Base-by-base conservation (phyloP, 1,284 basidiomycete genomes). In the Cutaneotrichosporon cutaneum region DNA sequence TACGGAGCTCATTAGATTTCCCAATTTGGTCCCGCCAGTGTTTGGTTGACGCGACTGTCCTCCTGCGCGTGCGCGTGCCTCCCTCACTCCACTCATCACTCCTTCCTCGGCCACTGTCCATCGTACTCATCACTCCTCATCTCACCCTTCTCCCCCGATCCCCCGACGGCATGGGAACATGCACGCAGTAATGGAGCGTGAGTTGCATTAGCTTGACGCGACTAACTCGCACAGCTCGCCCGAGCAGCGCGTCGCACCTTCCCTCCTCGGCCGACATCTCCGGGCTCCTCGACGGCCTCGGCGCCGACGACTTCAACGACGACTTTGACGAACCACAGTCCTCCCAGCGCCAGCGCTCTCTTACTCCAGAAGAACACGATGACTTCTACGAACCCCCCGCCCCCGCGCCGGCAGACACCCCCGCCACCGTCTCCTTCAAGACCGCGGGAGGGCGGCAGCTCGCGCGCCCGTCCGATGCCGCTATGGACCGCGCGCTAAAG, bases 211-310 rank as follows among this genome's bases (percentile, higher is more conserved):
- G 35, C 6, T n/a, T 14, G 35, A 35, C 21, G 14, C 4, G 13
- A 4, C 52, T 54, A 18, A 54, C 52, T 22, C n/a, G 22, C 22
- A 16, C 52, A 54, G 52, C 52, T 27, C 33, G 22, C 30, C n/a
- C 16, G 5, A 51, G 30, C 27, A 51, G 13, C 8, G 24, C 27
- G 27, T 30, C 50, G 14, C 9, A 33, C 51, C 51, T 33, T 52
- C 30, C 51, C 32, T 35, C 51, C n/a, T 21, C 53, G 26, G 39
- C 48, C 27, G 70, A 73, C 39, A 65, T 72, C 22, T 67, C 64
- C 24, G 70, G 71, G 33, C 66, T 77, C 16, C 68, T 77, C 13
- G 53, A 56, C 21, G 73, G 73, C 18, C 66, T 77, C 5, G 70
- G 62, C 10, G 69, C 68, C 9, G 72, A 71, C 36, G 73, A 64